phyloP scores from a whole-genome alignment of 2,329 filamentous ascomycete species.

The Neofusicoccum umdonicola region DNA sequence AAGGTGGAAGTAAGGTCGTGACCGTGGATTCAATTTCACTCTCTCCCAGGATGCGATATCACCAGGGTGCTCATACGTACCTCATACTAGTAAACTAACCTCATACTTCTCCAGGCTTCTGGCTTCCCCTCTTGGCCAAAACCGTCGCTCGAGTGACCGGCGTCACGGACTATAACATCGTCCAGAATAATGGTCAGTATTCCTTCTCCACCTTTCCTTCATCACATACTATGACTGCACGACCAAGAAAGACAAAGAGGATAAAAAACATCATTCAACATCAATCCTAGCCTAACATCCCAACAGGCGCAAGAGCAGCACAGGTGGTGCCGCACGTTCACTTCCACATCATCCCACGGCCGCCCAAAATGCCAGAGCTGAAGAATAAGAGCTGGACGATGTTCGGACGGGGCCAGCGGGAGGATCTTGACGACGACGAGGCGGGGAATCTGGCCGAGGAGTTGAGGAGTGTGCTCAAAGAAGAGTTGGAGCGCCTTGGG shows the following conservation, averaged over 20 bases:
- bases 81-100: not conserved
- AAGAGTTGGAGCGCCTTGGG: constrained; percentile 32
- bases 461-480: constrained; percentile 40
- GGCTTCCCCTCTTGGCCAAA: constrained; percentile 68
- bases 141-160: constrained; percentile 69
- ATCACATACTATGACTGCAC: no score
- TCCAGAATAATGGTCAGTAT: constrained; percentile 80
- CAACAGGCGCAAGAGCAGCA: constrained; percentile 70
- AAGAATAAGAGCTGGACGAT: constrained; percentile 70
- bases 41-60: no score
- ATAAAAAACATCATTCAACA: no score
- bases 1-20: no score
- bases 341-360: constrained; percentile 89
- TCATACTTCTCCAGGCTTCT: constrained; percentile 39
- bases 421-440: constrained; percentile 76
- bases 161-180: constrained; percentile 86
- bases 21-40: not conserved
- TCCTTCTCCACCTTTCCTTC: not conserved
- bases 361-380: constrained; percentile 53
- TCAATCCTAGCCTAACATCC: not conserved
- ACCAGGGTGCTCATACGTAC: no score
- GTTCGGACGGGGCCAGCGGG: constrained; percentile 72
- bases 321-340: constrained; percentile 94
- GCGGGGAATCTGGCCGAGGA: constrained; percentile 58
- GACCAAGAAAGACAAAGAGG: no score